Evolutionary conservation across 306 rosid species (phyloP).

Genomic region (Casuarina equisetifolia): DNA sequence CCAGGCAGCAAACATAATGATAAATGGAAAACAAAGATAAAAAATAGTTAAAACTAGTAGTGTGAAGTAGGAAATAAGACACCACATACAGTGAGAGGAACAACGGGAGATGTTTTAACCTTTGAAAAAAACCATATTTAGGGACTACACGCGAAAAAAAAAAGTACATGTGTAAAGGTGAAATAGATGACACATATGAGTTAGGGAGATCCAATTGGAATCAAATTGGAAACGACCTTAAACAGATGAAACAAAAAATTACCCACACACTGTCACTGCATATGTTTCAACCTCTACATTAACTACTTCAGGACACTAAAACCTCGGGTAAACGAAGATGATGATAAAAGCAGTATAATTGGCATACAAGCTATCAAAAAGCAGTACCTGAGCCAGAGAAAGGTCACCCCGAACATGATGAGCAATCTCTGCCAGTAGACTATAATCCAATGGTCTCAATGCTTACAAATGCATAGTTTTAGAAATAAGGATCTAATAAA

Average conservation of each 20-base stretch:
- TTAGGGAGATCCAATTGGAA: not conserved
- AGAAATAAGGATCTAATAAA: conserved; percentile 22
- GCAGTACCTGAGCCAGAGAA: conserved; percentile 75
- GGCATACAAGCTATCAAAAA: conserved; percentile 7
- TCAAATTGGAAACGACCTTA: not conserved
- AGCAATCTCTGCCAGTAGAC: conserved; percentile 96
- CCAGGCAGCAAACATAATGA: not conserved
- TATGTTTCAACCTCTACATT: not conserved
- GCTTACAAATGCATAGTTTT: conserved; percentile 45
- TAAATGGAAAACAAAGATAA: not conserved
- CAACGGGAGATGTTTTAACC: not conserved
- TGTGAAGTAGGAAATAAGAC: not conserved
- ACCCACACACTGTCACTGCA: not conserved
- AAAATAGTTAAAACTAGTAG: not conserved
- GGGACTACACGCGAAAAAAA: not conserved
- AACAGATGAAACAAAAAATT: not conserved
- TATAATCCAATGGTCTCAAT: conserved; percentile 92
- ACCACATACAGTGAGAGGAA: not conserved
- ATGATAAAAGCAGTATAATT: not conserved
- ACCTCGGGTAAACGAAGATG: conserved; percentile 21
- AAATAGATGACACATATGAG: not conserved
- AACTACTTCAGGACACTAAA: not conserved
- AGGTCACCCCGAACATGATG: conserved; percentile 97
- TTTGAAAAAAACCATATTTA: not conserved
- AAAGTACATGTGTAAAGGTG: not conserved